phyloP scores from a whole-genome alignment of 1,284 basidiomycete species.

The Tilletia indica region DNA sequence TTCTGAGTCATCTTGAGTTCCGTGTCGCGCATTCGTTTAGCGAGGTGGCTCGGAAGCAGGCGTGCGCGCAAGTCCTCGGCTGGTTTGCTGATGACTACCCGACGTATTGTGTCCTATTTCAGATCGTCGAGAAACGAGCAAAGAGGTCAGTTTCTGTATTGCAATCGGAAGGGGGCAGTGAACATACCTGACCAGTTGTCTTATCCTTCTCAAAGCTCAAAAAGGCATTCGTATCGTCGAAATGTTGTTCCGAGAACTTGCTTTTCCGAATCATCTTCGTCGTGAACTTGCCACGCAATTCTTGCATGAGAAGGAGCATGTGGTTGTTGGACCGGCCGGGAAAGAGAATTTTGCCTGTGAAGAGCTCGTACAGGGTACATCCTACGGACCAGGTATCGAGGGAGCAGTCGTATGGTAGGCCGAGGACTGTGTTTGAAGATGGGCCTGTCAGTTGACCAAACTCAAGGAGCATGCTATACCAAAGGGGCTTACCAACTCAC shows the following conservation, averaged over 20 bases:
- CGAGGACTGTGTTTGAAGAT: slow-evolving; percentile 68
- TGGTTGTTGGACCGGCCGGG: slow-evolving; percentile 96
- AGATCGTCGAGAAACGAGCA: background rate
- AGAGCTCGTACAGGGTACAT: slow-evolving; percentile 95
- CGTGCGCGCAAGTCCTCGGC: slow-evolving; percentile 75
- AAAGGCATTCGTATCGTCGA: slow-evolving; percentile 74
- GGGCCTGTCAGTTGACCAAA: background rate
- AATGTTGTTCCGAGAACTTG: slow-evolving; percentile 85
- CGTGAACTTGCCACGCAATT: slow-evolving; percentile 89
- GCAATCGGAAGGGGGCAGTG: background rate
- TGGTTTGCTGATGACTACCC: slow-evolving; percentile 80
- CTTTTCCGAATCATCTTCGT: slow-evolving; percentile 91
- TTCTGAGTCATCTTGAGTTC: slow-evolving; percentile 78
- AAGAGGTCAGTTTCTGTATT: background rate
- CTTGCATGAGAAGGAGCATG: slow-evolving; percentile 77
- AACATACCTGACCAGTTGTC: slow-evolving; percentile 36
- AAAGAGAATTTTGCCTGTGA: slow-evolving; percentile 97
- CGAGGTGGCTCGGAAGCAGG: slow-evolving; percentile 73
- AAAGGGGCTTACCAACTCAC: slow-evolving; percentile 60
- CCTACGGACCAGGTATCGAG: slow-evolving; percentile 97
- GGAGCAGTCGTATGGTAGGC: slow-evolving; percentile 86
- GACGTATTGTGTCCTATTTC: slow-evolving; percentile 72
- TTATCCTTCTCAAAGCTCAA: slow-evolving; percentile 44
- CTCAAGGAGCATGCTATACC: background rate
- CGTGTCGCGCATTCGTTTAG: slow-evolving; percentile 75